Evolutionary conservation across 1,284 basidiomycete species (phyloP), one percentile per base, ranked within the genome.

Genomic region (Apiotrichum akiyoshidainum): DNA sequence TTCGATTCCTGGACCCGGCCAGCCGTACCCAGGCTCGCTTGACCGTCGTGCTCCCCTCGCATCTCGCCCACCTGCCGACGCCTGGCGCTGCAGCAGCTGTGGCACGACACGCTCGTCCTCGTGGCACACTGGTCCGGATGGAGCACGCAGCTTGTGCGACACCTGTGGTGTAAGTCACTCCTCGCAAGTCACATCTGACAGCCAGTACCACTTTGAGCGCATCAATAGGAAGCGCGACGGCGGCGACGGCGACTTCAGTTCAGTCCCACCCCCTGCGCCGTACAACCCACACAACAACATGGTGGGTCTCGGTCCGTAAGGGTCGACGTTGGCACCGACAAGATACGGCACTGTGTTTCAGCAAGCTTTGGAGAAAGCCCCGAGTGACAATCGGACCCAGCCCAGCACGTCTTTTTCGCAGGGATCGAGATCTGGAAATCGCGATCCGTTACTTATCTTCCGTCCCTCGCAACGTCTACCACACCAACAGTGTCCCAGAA

Each of bases 101-200:
- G 65, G 68, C 5, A 55, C 59, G 2, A 56, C 58, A 4, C 58
- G 61, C 2, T 61, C 64, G 5, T 51, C 44, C 2, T 63, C 64
- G 46, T 70, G 68, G 71, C 61, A 59, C 42, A 59, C 55, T 41
- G 71, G 71, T n/a, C 71, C 71, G 1, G 68, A 71, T 54, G 71
- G 71, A 0, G 68, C 71, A 5, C 52, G 57, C 46, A 73, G 68
- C 53, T 58, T 73, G 44, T 73, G 70, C 52, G 61, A 68, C 42
- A 52, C 52, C 8, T 73, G 71, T 52, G 68, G 68, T 2, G 71
- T 72, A 56, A 67, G 71, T 70, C 17, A 13, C 21, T 46, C 14
- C 21, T n/a, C 14, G 33, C 46, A 34, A 33, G 10, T 21, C 44
- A 45, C 12, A 13, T 35, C 52, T 53, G 41, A 53, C 52, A 42